Conservation (phyloP, 1,284 basidiomycete genomes). For the Boletellus deceptivus region DNA sequence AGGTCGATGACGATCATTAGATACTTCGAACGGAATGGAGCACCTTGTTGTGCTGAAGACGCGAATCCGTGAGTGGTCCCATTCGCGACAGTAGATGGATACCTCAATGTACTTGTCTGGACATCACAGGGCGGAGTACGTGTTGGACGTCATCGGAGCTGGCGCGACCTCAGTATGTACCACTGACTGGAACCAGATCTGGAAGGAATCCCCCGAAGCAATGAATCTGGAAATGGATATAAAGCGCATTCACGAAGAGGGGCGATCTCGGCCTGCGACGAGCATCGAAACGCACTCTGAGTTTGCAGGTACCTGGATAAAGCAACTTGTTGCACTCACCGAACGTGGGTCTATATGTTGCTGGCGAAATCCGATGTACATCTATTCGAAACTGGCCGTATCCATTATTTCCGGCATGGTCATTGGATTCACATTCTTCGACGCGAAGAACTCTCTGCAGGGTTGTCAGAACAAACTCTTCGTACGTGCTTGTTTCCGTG, state of each 20-base stretch:
- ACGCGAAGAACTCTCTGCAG: constrained; percentile 59
- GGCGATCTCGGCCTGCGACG: neutral
- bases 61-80: constrained; percentile 40
- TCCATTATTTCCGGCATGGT: constrained; percentile 54
- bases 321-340: constrained; percentile 47
- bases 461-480: constrained; percentile 84
- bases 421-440: constrained; percentile 66
- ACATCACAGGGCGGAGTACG: constrained; percentile 56
- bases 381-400: constrained; percentile 67
- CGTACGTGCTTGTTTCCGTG: constrained; percentile 10
- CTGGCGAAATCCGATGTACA: constrained; percentile 65
- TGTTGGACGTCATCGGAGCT: constrained; percentile 67
- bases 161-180: constrained; percentile 47
- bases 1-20: constrained; percentile 54
- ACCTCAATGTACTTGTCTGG: neutral
- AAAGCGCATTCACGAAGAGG: constrained; percentile 38
- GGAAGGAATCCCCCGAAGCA: constrained; percentile 41
- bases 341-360: constrained; percentile 36
- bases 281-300: constrained; percentile 36
- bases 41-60: constrained; percentile 38
- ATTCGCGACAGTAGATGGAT: neutral
- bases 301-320: constrained; percentile 48
- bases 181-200: constrained; percentile 46
- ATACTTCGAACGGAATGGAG: constrained; percentile 68
- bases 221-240: constrained; percentile 35